Evolutionary conservation across 2,329 filamentous ascomycete genomes (phyloP).

Genomic region (Spiromastix sp.): DNA sequence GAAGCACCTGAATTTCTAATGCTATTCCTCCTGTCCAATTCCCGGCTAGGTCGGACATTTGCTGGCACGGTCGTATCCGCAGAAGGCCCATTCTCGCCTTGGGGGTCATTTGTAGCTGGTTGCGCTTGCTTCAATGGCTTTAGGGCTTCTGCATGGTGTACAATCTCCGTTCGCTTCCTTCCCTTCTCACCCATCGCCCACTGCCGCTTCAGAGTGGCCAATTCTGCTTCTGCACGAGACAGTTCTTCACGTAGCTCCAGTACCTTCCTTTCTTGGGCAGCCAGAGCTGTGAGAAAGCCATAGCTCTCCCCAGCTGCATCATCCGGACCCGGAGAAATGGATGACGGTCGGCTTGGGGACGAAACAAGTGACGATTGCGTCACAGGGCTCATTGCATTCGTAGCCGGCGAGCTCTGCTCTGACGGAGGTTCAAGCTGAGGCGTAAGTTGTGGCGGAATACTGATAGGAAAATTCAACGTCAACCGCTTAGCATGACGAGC

Average conservation of each 20-base stretch:
- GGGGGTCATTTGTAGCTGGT: conserved; percentile 8
- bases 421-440: conserved; percentile 13
- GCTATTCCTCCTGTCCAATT: conserved; percentile 64
- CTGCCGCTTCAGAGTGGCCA: conserved; percentile 68
- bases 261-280: conserved; percentile 81
- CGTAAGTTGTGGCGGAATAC: conserved; percentile 18
- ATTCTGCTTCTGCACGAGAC: conserved; percentile 65
- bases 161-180: conserved; percentile 61
- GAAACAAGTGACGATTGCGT: conserved; percentile 23
- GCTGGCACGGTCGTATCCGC: conserved; percentile 12
- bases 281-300: conserved; percentile 77
- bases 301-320: conserved; percentile 41
- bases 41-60: conserved; percentile 36
- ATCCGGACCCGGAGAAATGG: conserved; percentile 7
- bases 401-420: conserved; percentile 18
- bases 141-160: conserved; percentile 48
- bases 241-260: conserved; percentile 87
- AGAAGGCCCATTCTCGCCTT: conserved; percentile 10
- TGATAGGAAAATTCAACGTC: conserved; percentile 39
- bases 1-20: conserved; percentile 44
- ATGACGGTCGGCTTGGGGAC: conserved; percentile 20
- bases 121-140: conserved; percentile 41
- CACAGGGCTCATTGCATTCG: conserved; percentile 23
- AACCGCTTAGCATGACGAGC: conserved; percentile 35
- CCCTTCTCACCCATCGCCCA: conserved; percentile 69